phyloP scores from a whole-genome alignment of 1,284 basidiomycete genomes.

The Quambalaria eucalypti region DNA sequence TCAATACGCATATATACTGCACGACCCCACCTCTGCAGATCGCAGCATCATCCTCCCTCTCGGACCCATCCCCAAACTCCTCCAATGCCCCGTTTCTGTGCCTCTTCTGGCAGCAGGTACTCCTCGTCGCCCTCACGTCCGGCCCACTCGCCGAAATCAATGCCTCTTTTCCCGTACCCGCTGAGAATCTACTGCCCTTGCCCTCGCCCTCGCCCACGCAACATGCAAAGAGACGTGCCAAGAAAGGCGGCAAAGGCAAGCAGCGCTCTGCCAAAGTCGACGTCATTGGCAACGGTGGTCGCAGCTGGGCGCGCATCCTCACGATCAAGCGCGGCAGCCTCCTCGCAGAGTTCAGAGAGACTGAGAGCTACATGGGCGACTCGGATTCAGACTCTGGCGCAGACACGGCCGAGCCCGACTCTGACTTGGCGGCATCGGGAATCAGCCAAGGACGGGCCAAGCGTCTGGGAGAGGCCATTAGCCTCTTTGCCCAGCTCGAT shows the following conservation, averaged over 20 bases:
- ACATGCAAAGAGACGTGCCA: slow-evolving; percentile 14
- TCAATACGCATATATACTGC: too few species aligned
- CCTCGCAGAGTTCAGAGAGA: slow-evolving; percentile 28
- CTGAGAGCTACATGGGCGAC: slow-evolving; percentile 25
- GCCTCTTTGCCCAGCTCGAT: slow-evolving; percentile 11
- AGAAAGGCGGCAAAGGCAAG: neutral
- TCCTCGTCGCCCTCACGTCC: slow-evolving; percentile 15
- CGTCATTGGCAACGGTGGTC: slow-evolving; percentile 20
- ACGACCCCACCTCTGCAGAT: too few species aligned
- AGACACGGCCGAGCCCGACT: neutral
- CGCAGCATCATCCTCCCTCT: neutral
- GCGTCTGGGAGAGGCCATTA: neutral
- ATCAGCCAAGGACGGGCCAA: slow-evolving; percentile 7
- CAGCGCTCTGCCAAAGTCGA: slow-evolving; percentile 19
- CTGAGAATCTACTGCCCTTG: neutral
- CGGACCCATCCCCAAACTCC: slow-evolving; percentile 10
- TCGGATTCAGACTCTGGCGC: slow-evolving; percentile 2
- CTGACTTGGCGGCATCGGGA: slow-evolving; percentile 5
- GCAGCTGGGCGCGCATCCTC: slow-evolving; percentile 22
- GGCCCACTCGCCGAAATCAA: slow-evolving; percentile 19
- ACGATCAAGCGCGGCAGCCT: slow-evolving; percentile 19
- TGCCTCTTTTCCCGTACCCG: slow-evolving; percentile 11
- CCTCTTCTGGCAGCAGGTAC: slow-evolving; percentile 21
- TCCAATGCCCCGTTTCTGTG: slow-evolving; percentile 29
- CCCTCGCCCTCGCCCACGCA: slow-evolving; percentile 1